phyloP scores from a whole-genome alignment of 164 flowering plant genomes.

The Liriodendron chinense region DNA sequence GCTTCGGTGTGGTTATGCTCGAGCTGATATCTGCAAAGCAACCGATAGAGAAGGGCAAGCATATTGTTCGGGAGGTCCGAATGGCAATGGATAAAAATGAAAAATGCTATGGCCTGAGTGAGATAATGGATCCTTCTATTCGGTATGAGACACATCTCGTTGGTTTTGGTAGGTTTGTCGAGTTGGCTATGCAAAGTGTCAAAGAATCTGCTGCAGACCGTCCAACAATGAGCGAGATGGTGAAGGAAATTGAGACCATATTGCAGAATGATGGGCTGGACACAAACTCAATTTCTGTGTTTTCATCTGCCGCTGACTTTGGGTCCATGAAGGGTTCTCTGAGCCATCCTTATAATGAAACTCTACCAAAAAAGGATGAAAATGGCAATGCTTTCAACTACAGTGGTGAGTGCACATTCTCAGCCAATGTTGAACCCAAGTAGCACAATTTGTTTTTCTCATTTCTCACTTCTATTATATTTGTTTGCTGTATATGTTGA shows the following conservation, averaged over 20 bases:
- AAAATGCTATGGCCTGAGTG: conserved; percentile 31
- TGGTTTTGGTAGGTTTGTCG: conserved; percentile 46
- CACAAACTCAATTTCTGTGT: conserved; percentile 40
- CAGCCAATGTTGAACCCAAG: conserved; percentile 35
- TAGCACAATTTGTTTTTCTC: conserved; percentile 2
- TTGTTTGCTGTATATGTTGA: too few relatives aligned
- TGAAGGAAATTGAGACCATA: conserved; percentile 60
- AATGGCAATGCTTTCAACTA: conserved; percentile 29
- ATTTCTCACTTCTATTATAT: neutral
- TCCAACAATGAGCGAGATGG: conserved; percentile 61
- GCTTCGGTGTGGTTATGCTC: conserved; percentile 61
- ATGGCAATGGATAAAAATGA: conserved; percentile 31
- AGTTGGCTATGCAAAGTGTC: conserved; percentile 51
- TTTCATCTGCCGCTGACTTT: conserved; percentile 37
- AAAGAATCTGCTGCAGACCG: conserved; percentile 41
- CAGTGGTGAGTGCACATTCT: conserved; percentile 29
- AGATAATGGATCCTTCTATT: conserved; percentile 43
- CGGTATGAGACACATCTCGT: conserved; percentile 20
- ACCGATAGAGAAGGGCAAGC: conserved; percentile 50
- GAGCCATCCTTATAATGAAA: conserved; percentile 35
- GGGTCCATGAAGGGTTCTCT: conserved; percentile 20
- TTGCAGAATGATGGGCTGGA: conserved; percentile 39
- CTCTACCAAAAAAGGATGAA: neutral
- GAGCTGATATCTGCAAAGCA: conserved; percentile 51
- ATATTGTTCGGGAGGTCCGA: conserved; percentile 47